Evolutionary conservation across 2,329 filamentous ascomycete species (phyloP).

Genomic region (Neocatenulostroma microsporum): DNA sequence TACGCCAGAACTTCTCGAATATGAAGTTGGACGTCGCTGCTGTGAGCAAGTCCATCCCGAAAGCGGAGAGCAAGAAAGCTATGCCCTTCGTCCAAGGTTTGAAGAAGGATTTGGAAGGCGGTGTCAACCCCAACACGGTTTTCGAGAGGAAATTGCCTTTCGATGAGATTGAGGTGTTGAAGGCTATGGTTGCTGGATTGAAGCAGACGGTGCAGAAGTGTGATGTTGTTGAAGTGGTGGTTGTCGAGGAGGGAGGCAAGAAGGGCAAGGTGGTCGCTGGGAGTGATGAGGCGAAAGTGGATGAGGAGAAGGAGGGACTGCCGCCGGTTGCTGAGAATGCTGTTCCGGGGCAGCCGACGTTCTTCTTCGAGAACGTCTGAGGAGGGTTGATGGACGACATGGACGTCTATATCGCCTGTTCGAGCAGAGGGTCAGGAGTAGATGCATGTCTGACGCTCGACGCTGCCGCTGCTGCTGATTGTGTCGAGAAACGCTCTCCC

Average conservation of each 20-base stretch:
- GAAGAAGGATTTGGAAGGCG: slow-evolving; percentile 68
- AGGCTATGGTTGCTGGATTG: slow-evolving; percentile 70
- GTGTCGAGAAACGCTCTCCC: too few relatives aligned
- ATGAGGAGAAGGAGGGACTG: slow-evolving; percentile 51
- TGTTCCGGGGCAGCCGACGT: slow-evolving; percentile 73
- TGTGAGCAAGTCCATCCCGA: slow-evolving; percentile 68
- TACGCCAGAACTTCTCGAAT: slow-evolving; percentile 63
- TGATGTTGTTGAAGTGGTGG: slow-evolving; percentile 62
- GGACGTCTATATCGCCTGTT: too few relatives aligned
- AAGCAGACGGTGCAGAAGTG: slow-evolving; percentile 66
- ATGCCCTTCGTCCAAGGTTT: slow-evolving; percentile 92
- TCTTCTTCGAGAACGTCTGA: slow-evolving; percentile 67
- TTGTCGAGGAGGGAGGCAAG: slow-evolving; percentile 63
- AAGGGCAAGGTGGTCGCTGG: slow-evolving; percentile 50
- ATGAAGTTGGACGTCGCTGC: slow-evolving; percentile 69
- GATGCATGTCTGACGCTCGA: too few relatives aligned
- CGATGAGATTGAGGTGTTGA: slow-evolving; percentile 68
- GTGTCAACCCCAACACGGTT: slow-evolving; percentile 58
- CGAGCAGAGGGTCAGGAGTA: too few relatives aligned
- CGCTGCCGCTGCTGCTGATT: too few relatives aligned
- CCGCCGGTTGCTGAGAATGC: slow-evolving; percentile 61
- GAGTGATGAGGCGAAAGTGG: slow-evolving; percentile 43
- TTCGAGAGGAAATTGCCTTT: slow-evolving; percentile 81
- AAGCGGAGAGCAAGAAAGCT: slow-evolving; percentile 91
- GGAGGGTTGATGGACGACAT: too few relatives aligned